Evolutionary conservation across 345 rosid genomes (phyloP).

Genomic region (Lepidium sativum): DNA sequence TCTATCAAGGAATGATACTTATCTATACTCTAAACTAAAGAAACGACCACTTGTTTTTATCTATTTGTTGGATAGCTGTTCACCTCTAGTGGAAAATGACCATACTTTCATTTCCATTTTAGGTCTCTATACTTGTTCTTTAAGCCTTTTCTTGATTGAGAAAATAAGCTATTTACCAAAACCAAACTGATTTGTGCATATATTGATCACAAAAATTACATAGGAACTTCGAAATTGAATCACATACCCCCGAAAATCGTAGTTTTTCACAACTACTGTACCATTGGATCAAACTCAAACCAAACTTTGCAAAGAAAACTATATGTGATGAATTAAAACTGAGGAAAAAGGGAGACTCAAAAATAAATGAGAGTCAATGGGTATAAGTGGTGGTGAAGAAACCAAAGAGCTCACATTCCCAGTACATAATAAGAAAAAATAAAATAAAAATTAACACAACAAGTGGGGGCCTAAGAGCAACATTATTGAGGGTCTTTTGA

Average conservation of each 20-base stretch:
- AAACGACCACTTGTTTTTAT: constrained; percentile 26
- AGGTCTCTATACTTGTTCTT: not conserved
- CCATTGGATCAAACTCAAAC: not conserved
- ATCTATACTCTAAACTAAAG: constrained; percentile 17
- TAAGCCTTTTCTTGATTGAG: not conserved
- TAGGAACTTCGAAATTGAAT: not conserved
- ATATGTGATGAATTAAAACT: not conserved
- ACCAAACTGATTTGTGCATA: not conserved
- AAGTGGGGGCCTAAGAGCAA: too few species aligned
- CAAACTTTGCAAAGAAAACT: not conserved
- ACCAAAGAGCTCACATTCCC: constrained; percentile 6
- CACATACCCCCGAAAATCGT: not conserved
- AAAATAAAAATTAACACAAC: not conserved
- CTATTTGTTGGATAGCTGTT: too few species aligned
- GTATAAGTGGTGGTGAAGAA: not conserved
- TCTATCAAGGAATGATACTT: constrained; percentile 17
- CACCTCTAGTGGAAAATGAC: constrained; percentile 18
- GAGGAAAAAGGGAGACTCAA: not conserved
- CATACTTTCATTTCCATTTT: constrained; percentile 1
- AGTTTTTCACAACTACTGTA: not conserved
- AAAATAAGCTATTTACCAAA: not conserved
- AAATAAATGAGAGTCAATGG: not conserved
- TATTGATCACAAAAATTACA: constrained; percentile 3
- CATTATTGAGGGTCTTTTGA: too few species aligned
- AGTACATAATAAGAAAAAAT: not conserved